Base-by-base conservation (phyloP, 257 asterid genomes). In the Petunia axillaris region DNA sequence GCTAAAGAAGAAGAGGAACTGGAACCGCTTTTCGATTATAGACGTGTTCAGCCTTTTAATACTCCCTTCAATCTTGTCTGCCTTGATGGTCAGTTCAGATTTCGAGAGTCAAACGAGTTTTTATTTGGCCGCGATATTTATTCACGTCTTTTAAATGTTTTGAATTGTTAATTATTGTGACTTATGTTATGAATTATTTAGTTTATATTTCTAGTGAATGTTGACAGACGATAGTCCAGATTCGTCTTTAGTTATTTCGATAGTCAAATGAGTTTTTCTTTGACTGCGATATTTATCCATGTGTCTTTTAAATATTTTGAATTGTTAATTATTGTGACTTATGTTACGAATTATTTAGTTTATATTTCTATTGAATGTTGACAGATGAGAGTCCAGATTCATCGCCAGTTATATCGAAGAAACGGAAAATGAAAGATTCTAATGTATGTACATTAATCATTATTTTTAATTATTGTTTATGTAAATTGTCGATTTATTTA, bases 1-100 rank as follows among this genome's bases (percentile, higher is more conserved):
- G 97, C 74, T 6, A 91, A 92, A 37, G 46, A 84, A n/a, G 65
- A 79, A 14, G 97, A 95, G 46, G 99, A 96, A 88, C 83, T 96
- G 80, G 99, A 96, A 60, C 94, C 99, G 39, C 99, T 96, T 55
- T 96, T 96, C 78, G 97, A 96, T 90, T 96, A 96, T 84, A 77
- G 90, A 50, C 97, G 98, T 54, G 86, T 92, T 77, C 99, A 94
- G 86, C 99, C 98, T 5, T 57, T 43, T 66, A 75, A 75, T 58
- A 83, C 82, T 44, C 99, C 98, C 9, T 55, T 41, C 60, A 78
- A 79, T 58, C 81, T 37, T 57, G 80, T 88, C 63, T 59, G 76
- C 80, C 79, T 89, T 63, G 97, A 88, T 14, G 99, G 99, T 93
- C 78, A 80, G 85, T 80, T 54, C 68, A 13, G 40, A 58, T 13